Base-by-base conservation (phyloP, 352 stramenopile species). In the Blastocystis sp. region DNA sequence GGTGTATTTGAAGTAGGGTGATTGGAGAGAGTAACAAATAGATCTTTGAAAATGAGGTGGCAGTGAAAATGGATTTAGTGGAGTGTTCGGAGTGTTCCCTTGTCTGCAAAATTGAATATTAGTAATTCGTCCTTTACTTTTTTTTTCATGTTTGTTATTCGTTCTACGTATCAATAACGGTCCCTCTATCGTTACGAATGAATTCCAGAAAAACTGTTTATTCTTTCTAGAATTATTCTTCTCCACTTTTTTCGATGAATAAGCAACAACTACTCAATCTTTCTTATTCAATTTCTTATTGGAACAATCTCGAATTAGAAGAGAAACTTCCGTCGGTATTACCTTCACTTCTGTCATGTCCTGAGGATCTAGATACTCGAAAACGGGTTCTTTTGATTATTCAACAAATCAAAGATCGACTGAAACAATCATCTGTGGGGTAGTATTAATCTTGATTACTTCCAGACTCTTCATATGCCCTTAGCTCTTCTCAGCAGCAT, bases 11-110 rank as follows among this genome's bases (percentile, higher is more conserved):
- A 81, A 56, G 70, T 81, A 4, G 17, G 6, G 1, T 15, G 11
- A 30, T 27, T 22, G 51, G 44, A 59, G 35, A 19, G 4, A 30
- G 5, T 62, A 17, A 62, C 3, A 1, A 42, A 7, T 81, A 81
- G 70, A 60, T 81, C 27, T 59, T 27, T 64, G 13, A 81, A 37
- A 4, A 60, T 6, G 70, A 81, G 27, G 70, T 81, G 5, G n/a
- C 22, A 15, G 15, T 66, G 70, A 81, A 81, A 40, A 59, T 81
- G 9, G 70, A 81, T 19, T 40, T 62, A n/a, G 44, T 81, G 11
- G 35, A 81, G 42, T 81, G 70, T 81, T 64, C 70, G 44, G 44
- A 81, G 70, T 81, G 70, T 56, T 81, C 70, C 33, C 33, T 81
- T 37, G 42, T 81, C 62, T 81, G 70, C 48, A 53, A 60, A 40